Evolutionary conservation across 1,284 basidiomycete species (phyloP).

Genomic region (Sporisorium exsertum): DNA sequence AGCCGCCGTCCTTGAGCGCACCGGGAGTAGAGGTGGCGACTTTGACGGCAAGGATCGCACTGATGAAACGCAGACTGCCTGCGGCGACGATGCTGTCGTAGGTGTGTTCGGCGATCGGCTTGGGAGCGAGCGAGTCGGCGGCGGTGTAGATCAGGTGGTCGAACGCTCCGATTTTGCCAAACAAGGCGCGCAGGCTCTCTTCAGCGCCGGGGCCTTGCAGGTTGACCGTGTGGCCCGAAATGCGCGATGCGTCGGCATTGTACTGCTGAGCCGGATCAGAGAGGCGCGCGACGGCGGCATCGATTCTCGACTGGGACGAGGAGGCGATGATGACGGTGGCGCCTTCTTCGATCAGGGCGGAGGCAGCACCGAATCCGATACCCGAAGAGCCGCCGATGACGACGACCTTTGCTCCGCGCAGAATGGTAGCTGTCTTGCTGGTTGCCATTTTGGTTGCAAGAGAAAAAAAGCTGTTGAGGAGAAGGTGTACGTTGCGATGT

Average conservation of each 20-base stretch:
- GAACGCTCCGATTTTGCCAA: constrained; percentile 37
- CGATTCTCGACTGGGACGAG: constrained; percentile 19
- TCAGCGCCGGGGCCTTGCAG: constrained; percentile 30
- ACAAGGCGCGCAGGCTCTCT: constrained; percentile 21
- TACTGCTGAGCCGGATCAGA: constrained; percentile 33
- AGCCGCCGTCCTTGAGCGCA: constrained; percentile 11
- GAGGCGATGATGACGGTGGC: constrained; percentile 42
- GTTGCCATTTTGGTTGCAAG: constrained; percentile 26
- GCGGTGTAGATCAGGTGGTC: constrained; percentile 52
- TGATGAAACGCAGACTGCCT: constrained; percentile 24
- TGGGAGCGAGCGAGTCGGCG: constrained; percentile 25
- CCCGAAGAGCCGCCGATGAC: constrained; percentile 52
- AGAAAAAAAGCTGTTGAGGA: not conserved
- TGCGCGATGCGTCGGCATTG: constrained; percentile 43
- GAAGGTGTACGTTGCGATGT: too few species aligned
- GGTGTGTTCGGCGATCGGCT: constrained; percentile 16
- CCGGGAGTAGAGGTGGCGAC: constrained; percentile 3
- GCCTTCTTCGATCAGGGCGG: constrained; percentile 49
- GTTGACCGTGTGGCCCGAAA: constrained; percentile 34
- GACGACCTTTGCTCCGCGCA: constrained; percentile 37
- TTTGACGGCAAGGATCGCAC: constrained; percentile 43
- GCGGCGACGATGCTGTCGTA: constrained; percentile 36
- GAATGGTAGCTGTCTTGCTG: constrained; percentile 5
- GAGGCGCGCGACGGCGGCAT: constrained; percentile 25
- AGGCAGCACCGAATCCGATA: constrained; percentile 47